Evolutionary conservation across 176 grass and related monocot species (phyloP), one percentile per base, ranked within the genome.

Genomic region (Hordeum marinum): DNA sequence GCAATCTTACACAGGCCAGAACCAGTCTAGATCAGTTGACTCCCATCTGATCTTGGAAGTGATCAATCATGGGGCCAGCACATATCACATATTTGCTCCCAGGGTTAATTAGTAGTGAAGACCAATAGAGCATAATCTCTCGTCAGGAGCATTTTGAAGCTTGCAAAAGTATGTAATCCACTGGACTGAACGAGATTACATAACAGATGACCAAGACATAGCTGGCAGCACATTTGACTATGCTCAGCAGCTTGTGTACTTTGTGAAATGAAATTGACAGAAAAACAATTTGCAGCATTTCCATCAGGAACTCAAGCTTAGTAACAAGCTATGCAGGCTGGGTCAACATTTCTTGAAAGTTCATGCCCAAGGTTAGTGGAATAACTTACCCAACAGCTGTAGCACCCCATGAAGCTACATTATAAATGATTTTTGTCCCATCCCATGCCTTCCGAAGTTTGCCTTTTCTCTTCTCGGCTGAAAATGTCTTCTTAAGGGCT

Each of bases 401-500:
- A 46, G 96, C 93, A 63, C 93, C 82, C 93, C 96, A 96, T 58
- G 96, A 98, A 83, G 91, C 90, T 40, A 95, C 77, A 63, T 95
- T 98, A 60, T 98, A 98, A 46, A 94, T 65, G 27, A 92, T 84
- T 92, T 90, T 88, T 72, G 90, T 87, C 79, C 96, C 91, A 83
- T 95, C 91, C 93, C 96, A 98, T 84, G 93, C 93, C 58, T 98
- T 98, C 61, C 50, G 55, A 68, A 98, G 80, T 58, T 69, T 92
- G 80, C 90, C 81, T 83, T 92, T 95, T 86, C 79, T 95, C 85
- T 98, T 98, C 84, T 86, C 74, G 25, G 69, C 78, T 41, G 88
- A 89, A 85, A 98, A 95, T 82, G 91, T 91, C 75, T 92, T 95
- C 83, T 88, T 81, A 80, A 98, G 93, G 0, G 88, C 93, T 98